These are phyloP conservation scores for Marasmius sp. DNA, from an alignment of 1,284 basidiomycete genomes.

Conservation along the genomic window DNA sequence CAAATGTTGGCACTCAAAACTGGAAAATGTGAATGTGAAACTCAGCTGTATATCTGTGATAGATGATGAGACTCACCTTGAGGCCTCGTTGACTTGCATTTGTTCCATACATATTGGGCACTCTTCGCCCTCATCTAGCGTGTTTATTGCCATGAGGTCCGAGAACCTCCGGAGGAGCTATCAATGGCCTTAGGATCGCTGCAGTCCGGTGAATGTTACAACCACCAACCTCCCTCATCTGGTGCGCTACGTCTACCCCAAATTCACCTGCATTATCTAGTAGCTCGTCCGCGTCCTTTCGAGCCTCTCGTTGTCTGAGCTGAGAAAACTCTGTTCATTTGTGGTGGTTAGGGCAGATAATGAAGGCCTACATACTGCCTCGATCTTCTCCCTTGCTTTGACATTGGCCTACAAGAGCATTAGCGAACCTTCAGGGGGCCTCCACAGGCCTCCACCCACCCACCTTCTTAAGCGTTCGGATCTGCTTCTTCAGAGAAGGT, in stretches of 20 bases:
- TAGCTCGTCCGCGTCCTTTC: conserved; percentile 36
- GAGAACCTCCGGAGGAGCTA: conserved; percentile 45
- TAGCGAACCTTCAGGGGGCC: conserved; percentile 10
- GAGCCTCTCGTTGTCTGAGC: conserved; percentile 36
- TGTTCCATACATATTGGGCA: conserved; percentile 44
- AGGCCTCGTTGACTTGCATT: conserved; percentile 35
- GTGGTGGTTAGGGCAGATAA: neutral
- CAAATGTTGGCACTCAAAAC: conserved; percentile 43
- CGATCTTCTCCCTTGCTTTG: conserved; percentile 1
- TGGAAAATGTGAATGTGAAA: conserved; percentile 16
- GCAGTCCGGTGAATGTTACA: neutral
- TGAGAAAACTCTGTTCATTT: conserved; percentile 13
- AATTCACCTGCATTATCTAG: conserved; percentile 4
- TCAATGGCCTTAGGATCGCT: neutral
- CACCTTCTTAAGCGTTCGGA: conserved; percentile 13
- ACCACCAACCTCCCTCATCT: conserved; percentile 43
- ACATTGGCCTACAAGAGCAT: neutral
- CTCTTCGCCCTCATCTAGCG: conserved; percentile 40
- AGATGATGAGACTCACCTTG: conserved; percentile 23
- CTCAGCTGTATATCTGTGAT: neutral
- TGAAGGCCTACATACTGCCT: neutral
- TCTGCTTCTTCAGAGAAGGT: conserved; percentile 1
- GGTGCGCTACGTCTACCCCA: conserved; percentile 27
- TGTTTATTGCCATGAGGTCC: conserved; percentile 38
- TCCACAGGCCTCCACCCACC: conserved; percentile 18